Evolutionary conservation across 805 yeast genomes (phyloP).

Genomic region (Starmerella potacharoeniae): DNA sequence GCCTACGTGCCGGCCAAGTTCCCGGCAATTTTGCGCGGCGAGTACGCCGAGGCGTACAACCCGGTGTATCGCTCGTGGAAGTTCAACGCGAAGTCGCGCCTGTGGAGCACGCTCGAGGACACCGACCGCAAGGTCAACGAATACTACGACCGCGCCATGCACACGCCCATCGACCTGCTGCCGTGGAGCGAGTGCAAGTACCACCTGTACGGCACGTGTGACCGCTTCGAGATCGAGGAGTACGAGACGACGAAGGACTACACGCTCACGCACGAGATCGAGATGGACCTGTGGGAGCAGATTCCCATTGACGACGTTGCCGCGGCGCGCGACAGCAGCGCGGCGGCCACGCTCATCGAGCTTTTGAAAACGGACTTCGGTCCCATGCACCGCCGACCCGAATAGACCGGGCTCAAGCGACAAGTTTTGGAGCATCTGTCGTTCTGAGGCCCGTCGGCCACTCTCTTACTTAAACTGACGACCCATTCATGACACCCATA

Average conservation of each 20-base stretch:
- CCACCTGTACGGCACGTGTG: slow-evolving; percentile 16
- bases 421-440: too few species aligned
- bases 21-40: slow-evolving; percentile 30
- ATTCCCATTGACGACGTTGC: background rate
- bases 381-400: background rate
- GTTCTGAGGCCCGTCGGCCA: too few species aligned
- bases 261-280: slow-evolving; percentile 4
- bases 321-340: background rate
- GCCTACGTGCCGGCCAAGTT: slow-evolving; percentile 37
- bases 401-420: background rate
- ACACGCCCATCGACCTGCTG: background rate
- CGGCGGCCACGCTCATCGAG: background rate
- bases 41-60: slow-evolving; percentile 25
- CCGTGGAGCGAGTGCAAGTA: background rate
- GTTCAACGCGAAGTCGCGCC: slow-evolving; percentile 7
- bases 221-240: slow-evolving; percentile 9
- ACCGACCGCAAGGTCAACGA: background rate
- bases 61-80: slow-evolving; percentile 15
- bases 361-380: background rate
- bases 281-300: slow-evolving; percentile 6
- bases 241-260: slow-evolving; percentile 5
- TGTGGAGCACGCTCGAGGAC: slow-evolving; percentile 8
- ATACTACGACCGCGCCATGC: background rate
- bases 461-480: too few species aligned
- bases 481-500: too few species aligned